Evolutionary conservation across 805 yeast species (phyloP), one percentile per base, ranked within the genome.

Genomic region (Suhomyces pyralidae): DNA sequence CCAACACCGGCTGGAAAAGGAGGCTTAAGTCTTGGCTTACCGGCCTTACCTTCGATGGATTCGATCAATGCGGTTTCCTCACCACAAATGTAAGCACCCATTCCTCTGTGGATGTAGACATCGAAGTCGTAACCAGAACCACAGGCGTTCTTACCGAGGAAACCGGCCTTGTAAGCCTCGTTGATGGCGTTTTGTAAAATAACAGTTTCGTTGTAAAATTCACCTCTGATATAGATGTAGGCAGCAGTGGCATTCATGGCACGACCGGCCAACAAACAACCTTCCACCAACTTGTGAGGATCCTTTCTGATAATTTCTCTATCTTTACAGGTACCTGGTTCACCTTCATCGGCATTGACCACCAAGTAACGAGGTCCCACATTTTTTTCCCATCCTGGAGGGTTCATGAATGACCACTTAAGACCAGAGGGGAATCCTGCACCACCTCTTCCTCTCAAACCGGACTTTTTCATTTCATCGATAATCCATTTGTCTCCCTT

Each of bases 1-100:
- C 96, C 96, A 54, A 89, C 93, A 64, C 96, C 96, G 34, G 96
- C 96, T 34, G 96, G 96, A 82, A 90, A 90, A 58, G 96, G 96
- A 36, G 96, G 96, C 83, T 90, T 90, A 69, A 90, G 81, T 73
- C 96, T 84, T 61, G 96, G 96, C 74, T 90, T 90, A 59, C 96
- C 96, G 53, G 94, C 96, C 73, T 90, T 90, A 62, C 96, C 96
- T 75, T 90, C 96, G 51, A 90, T 77, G 3, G 92, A 85, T 76
- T 90, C 96, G 66, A 90, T 88, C 67, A 90, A 76, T 5, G 96
- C 91, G 43, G 96, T 90, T 73, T 90, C 96, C 73, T 90, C 96
- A 63, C 96, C 96, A 74, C 96, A 90, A 49, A 90, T 81, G 71
- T 90, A 90, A 9, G 96, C 96, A 58, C 96, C 96, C 90, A 88